Conservation (phyloP, 495 filamentous ascomycete species). For the Darksidea phi region DNA sequence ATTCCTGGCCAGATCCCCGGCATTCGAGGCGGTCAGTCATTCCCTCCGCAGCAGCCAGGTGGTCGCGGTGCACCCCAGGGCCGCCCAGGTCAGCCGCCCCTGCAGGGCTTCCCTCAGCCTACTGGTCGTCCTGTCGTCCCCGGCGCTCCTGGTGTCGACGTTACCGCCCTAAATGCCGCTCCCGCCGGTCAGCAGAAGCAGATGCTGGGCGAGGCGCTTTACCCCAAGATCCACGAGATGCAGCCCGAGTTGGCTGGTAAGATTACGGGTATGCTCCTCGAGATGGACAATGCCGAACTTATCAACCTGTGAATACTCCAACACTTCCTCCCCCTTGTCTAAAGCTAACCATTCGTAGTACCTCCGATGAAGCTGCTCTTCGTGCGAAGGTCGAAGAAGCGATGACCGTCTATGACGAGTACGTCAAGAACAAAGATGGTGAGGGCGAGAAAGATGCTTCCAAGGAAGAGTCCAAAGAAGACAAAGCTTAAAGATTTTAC, state of each 20-base stretch:
- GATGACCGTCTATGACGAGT: constrained; percentile 95
- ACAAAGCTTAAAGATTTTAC: constrained; percentile 30
- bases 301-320: constrained; percentile 81
- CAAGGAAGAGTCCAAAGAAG: constrained; percentile 29
- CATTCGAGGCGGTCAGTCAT: constrained; percentile 58
- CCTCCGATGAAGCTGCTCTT: constrained; percentile 85
- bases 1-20: constrained; percentile 64
- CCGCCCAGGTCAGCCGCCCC: constrained; percentile 30
- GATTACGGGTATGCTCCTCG: constrained; percentile 98
- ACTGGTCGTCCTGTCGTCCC: constrained; percentile 44
- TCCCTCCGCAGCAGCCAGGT: constrained; percentile 21
- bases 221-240: constrained; percentile 92
- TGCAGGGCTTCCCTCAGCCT: constrained; percentile 53
- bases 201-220: constrained; percentile 92
- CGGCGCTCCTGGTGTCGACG: constrained; percentile 45
- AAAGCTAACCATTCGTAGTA: constrained; percentile 53
- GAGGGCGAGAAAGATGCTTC: constrained; percentile 39
- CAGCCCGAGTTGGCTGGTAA: constrained; percentile 96
- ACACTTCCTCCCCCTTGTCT: constrained; percentile 31
- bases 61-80: constrained; percentile 25
- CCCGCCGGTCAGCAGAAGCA: constrained; percentile 87
- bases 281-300: constrained; percentile 96
- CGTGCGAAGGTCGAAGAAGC: constrained; percentile 95
- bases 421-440: constrained; percentile 74
- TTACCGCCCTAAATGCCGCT: constrained; percentile 52